A percentile compares a stretch with the other conserved stretches of the same genome.
Evolutionary conservation across 2,329 filamentous ascomycete species (phyloP).

Genomic region (Nigrospora sphaerica): DNA sequence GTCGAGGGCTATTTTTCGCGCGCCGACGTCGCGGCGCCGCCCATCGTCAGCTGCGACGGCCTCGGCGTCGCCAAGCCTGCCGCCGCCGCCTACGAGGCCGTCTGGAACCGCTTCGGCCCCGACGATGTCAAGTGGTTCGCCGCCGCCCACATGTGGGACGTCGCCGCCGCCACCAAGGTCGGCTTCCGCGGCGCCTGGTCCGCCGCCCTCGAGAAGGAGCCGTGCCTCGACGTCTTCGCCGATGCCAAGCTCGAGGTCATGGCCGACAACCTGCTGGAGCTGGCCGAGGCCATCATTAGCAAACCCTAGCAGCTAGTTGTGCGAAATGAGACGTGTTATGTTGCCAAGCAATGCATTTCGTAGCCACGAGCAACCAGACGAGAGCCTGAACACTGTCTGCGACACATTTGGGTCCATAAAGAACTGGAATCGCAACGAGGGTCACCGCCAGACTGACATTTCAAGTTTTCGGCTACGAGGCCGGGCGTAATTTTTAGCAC

Average conservation of each 20-base stretch:
- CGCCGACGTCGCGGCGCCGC: constrained; percentile 39
- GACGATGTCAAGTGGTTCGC: constrained; percentile 44
- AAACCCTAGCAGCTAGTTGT: neutral
- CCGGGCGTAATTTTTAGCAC: no score
- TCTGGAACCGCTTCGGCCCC: constrained; percentile 31
- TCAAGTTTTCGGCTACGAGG: no score
- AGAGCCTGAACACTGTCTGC: no score
- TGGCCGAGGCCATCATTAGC: constrained; percentile 29
- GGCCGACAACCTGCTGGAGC: constrained; percentile 34
- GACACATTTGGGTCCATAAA: no score
- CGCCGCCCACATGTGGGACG: constrained; percentile 55
- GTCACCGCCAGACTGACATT: no score
- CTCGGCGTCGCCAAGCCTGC: constrained; percentile 42
- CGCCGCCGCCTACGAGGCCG: constrained; percentile 34
- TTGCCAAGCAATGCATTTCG: no score
- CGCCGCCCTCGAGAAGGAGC: constrained; percentile 43
- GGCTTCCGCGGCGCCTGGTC: constrained; percentile 48
- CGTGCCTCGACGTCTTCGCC: constrained; percentile 40
- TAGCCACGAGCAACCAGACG: no score
- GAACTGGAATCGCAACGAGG: no score
- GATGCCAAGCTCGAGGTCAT: constrained; percentile 38
- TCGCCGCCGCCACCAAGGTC: constrained; percentile 39
- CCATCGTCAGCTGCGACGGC: constrained; percentile 44
- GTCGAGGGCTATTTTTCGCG: constrained; percentile 45
- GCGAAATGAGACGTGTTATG: no score